Conservation (phyloP, 306 rosid genomes). For the Lathyrus oleraceus region DNA sequence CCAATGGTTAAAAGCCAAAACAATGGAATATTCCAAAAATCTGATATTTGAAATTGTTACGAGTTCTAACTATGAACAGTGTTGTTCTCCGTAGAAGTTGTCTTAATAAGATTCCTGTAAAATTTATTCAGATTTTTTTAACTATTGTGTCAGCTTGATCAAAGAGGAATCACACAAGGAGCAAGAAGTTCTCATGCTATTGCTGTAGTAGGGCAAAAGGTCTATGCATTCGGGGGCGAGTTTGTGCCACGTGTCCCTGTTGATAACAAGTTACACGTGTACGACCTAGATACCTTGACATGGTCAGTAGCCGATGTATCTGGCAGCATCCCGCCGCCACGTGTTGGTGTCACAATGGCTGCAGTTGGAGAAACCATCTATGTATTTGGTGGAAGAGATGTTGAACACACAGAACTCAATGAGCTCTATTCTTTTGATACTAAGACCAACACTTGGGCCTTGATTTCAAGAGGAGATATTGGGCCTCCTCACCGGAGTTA, state of each 20-base stretch:
- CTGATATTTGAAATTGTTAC: no score
- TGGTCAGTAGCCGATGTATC: constrained; percentile 63
- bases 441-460: constrained; percentile 59
- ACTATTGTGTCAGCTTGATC: constrained; percentile 56
- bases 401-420: constrained; percentile 77
- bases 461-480: constrained; percentile 50
- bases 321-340: constrained; percentile 72
- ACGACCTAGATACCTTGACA: constrained; percentile 52
- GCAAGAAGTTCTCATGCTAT: constrained; percentile 92
- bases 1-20: no score
- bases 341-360: constrained; percentile 81
- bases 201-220: constrained; percentile 65
- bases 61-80: no score
- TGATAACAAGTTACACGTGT: constrained; percentile 71
- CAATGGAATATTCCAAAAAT: no score
- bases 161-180: constrained; percentile 68
- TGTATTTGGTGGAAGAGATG: constrained; percentile 85
- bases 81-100: no score
- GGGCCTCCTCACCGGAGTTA: constrained; percentile 85
- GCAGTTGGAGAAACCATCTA: constrained; percentile 62
- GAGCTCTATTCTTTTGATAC: constrained; percentile 83
- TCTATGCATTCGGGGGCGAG: constrained; percentile 87
- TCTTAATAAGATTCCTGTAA: neutral
- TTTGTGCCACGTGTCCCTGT: constrained; percentile 86
- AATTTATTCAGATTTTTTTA: neutral